Base-by-base conservation (phyloP, 179 eudicot species). In the Drosera spatulata region DNA sequence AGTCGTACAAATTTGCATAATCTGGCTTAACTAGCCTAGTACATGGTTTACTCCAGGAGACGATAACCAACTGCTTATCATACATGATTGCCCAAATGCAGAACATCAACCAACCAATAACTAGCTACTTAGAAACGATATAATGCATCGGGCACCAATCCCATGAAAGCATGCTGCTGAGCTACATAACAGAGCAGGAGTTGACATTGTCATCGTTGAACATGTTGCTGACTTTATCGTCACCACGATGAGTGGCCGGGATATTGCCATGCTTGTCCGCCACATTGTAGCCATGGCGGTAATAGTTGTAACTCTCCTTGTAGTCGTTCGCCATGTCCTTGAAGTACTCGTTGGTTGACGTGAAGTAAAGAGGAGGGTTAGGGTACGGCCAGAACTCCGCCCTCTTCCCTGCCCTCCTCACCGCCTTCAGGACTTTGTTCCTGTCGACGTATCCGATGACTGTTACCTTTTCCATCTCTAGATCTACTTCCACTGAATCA, bases 331-430 rank as follows among this genome's bases (percentile, higher is more conserved):
- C 76, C 8, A 66, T 66, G 76, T 91, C 99, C 56, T 81, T 89
- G 77, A 84, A 91, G 48, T 91, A 91, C 76, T 81, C 47, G 46
- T 56, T 58, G 0, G 82, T 15, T 0, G 91, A 69, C 6, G 99
- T 91, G 69, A 89, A 91, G 66, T 91, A 84, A 33, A 91, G 73
- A 12, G 99, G 99, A 5, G 78, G 87, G 66, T 88, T 80, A 0
- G 96, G 93, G 58, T 77, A 82, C 0, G 99, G 93, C 99, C 99
- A 91, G 45, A 86, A 91, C 78, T 91, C 99, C 0, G 99, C 91
- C 73, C 96, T 75, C 66, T 91, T 91, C 22, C 99, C 99, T 1
- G 87, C 77, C 80, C 99, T 77, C 61, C 99, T 73, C 66, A 91
- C 85, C 6, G 83, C 84, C 67, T 91, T 91, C 1, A 91, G 69